Conservation (phyloP, 306 rosid genomes). For the Begonia loranthoides region DNA sequence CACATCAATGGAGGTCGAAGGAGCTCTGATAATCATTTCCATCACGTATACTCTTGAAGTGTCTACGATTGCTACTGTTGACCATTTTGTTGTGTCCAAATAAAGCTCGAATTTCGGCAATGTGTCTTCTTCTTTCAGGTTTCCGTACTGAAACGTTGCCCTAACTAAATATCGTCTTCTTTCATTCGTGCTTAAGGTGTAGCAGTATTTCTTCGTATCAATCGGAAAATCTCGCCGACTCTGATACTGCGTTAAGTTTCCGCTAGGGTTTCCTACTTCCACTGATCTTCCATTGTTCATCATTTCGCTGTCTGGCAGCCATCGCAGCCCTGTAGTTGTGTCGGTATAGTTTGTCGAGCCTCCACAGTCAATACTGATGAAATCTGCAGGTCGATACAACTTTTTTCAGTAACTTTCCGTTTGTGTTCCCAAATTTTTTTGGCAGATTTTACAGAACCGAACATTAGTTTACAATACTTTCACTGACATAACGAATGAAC, state of each 20-base stretch:
- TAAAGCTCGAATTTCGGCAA: slow-evolving; percentile 83
- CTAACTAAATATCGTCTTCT: slow-evolving; percentile 66
- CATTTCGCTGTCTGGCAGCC: slow-evolving; percentile 55
- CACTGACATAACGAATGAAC: background rate
- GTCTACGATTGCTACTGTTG: slow-evolving; percentile 64
- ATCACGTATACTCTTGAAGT: slow-evolving; percentile 65
- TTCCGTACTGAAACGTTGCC: slow-evolving; percentile 82
- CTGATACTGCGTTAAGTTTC: slow-evolving; percentile 41
- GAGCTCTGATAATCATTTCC: slow-evolving; percentile 78
- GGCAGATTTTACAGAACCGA: background rate
- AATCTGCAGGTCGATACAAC: slow-evolving; percentile 35
- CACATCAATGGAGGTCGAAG: slow-evolving; percentile 58
- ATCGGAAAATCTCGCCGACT: slow-evolving; percentile 65
- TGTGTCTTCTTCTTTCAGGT: slow-evolving; percentile 57
- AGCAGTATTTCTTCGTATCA: slow-evolving; percentile 63
- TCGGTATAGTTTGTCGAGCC: slow-evolving; percentile 63
- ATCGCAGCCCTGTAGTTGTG: slow-evolving; percentile 45
- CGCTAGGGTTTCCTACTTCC: slow-evolving; percentile 37
- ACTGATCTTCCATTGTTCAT: slow-evolving; percentile 42
- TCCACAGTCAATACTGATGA: slow-evolving; percentile 79
- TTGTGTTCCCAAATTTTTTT: background rate
- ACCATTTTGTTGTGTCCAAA: slow-evolving; percentile 82
- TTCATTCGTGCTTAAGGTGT: slow-evolving; percentile 51
- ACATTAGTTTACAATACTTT: background rate
- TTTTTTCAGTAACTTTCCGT: background rate